Conservation (phyloP, 129 eudicot genomes). For the Lactuca saligna region DNA sequence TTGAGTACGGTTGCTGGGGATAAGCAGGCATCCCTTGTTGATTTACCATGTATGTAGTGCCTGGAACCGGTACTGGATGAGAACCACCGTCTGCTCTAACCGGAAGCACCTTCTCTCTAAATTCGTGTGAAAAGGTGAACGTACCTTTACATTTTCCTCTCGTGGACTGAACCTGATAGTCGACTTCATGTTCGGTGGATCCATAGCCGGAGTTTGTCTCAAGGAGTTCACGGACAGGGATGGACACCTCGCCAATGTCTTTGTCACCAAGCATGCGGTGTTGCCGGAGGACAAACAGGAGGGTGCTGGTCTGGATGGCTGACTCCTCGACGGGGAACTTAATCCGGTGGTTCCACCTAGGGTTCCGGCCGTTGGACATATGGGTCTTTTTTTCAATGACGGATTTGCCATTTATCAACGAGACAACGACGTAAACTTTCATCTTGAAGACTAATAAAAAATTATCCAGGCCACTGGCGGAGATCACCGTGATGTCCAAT, state of each 20-base stretch:
- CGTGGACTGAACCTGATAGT: slow-evolving; percentile 31
- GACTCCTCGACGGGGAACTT: slow-evolving; percentile 45
- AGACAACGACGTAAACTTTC: slow-evolving; percentile 44
- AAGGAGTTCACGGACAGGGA: slow-evolving; percentile 43
- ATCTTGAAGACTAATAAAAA: slow-evolving; percentile 29
- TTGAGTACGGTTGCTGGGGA: slow-evolving; percentile 7
- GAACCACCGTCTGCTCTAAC: slow-evolving; percentile 3
- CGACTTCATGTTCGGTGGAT: slow-evolving; percentile 27
- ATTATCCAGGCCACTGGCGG: slow-evolving; percentile 37
- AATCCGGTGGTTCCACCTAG: slow-evolving; percentile 44
- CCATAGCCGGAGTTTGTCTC: slow-evolving; percentile 10
- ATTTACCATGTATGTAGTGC: not conserved
- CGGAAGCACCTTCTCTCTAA: slow-evolving; percentile 22
- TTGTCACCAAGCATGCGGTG: slow-evolving; percentile 28
- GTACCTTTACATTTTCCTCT: slow-evolving; percentile 36
- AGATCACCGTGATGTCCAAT: slow-evolving; percentile 46
- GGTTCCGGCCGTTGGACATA: slow-evolving; percentile 30
- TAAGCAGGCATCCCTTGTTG: slow-evolving; percentile 26
- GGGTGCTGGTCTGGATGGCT: slow-evolving; percentile 33
- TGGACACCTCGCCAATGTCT: slow-evolving; percentile 46
- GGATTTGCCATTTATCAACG: slow-evolving; percentile 37
- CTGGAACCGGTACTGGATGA: slow-evolving; percentile 11
- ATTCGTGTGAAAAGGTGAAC: slow-evolving; percentile 40
- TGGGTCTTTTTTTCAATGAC: slow-evolving; percentile 38
- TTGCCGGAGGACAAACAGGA: slow-evolving; percentile 36